Conservation (phyloP, 2,329 filamentous ascomycete species). For the Aspergillus fumigatus region DNA sequence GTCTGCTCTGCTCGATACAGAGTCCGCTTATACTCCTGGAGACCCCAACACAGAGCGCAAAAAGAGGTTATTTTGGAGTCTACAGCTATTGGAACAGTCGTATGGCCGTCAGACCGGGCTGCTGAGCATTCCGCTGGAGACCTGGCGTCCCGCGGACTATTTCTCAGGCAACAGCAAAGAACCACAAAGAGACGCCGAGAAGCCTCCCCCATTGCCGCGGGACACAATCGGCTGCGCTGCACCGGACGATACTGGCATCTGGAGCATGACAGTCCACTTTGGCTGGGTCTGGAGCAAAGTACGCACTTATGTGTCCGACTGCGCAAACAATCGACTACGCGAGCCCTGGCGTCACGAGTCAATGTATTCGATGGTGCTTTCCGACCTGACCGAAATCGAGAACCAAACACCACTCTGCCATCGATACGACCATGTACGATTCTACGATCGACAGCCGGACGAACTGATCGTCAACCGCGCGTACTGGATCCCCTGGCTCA, state of each 20-base stretch:
- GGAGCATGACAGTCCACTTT: constrained; percentile 48
- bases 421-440: constrained; percentile 51
- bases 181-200: constrained; percentile 25
- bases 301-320: constrained; percentile 45
- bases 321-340: constrained; percentile 44
- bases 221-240: constrained; percentile 43
- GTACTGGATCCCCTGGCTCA: constrained; percentile 52
- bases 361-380: constrained; percentile 48
- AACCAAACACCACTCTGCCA: constrained; percentile 45
- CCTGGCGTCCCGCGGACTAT: constrained; percentile 35
- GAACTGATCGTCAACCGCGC: constrained; percentile 44
- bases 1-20: constrained; percentile 47
- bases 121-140: constrained; percentile 40
- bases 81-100: constrained; percentile 48
- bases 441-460: constrained; percentile 47
- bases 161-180: constrained; percentile 12
- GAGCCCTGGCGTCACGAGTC: constrained; percentile 52
- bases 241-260: constrained; percentile 45
- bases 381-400: constrained; percentile 50
- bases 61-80: constrained; percentile 49
- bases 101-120: constrained; percentile 47
- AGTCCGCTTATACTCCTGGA: constrained; percentile 35
- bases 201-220: constrained; percentile 41
- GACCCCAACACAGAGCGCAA: constrained; percentile 42
- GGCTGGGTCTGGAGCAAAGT: constrained; percentile 50